phyloP scores from a whole-genome alignment of 495 filamentous ascomycete species.

The Podospora pseudocomata region DNA sequence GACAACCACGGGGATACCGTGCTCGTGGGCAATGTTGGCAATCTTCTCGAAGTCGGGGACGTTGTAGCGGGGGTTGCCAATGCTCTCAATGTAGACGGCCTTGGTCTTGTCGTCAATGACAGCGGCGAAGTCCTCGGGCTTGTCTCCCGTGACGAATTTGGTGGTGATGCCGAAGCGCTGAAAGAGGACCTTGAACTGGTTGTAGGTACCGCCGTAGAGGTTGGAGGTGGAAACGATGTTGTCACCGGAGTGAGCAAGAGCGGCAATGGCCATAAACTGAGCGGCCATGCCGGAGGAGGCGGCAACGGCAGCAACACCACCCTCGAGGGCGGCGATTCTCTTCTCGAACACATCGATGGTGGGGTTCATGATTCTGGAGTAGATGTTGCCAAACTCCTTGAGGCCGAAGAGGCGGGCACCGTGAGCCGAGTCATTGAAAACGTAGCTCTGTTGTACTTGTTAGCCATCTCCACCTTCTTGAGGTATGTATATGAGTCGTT shows the following conservation, averaged over 20 bases:
- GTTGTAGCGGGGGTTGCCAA: constrained; percentile 95
- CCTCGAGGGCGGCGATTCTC: constrained; percentile 91
- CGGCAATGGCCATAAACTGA: constrained; percentile 88
- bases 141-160: constrained; percentile 86
- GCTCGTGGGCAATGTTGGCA: constrained; percentile 71
- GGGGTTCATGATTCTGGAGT: constrained; percentile 98
- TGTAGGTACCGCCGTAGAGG: constrained; percentile 96
- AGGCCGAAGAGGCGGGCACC: constrained; percentile 94
- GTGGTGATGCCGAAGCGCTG: constrained; percentile 83
- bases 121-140: constrained; percentile 73
- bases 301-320: constrained; percentile 86
- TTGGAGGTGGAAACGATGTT: constrained; percentile 94
- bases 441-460: constrained; percentile 60
- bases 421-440: constrained; percentile 96
- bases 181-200: constrained; percentile 92
- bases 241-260: constrained; percentile 80
- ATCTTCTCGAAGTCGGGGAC: constrained; percentile 86
- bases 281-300: constrained; percentile 89
- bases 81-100: constrained; percentile 92
- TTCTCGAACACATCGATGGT: constrained; percentile 99
- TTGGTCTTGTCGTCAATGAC: constrained; percentile 95
- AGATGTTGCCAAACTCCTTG: constrained; percentile 98
- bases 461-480: constrained; percentile 1
- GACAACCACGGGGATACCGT: constrained; percentile 81
- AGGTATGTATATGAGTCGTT: background rate